Percentiles rank a stretch among this genome's conserved stretches.
phyloP scores from a whole-genome alignment of 1,139 yeast species.

The Debaryomycetaceae sp. region DNA sequence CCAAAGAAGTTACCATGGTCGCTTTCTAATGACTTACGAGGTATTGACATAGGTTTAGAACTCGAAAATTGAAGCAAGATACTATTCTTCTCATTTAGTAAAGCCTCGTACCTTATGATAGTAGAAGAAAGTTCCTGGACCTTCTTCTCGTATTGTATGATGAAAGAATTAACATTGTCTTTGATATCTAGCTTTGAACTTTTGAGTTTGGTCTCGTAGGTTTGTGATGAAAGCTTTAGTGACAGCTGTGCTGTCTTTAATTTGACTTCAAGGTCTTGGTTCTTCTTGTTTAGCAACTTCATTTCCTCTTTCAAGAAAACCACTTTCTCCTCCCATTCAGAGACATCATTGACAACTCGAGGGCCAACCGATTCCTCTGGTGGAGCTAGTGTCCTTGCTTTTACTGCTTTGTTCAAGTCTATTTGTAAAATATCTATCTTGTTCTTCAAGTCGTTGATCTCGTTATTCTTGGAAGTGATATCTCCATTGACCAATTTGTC shows the following conservation, averaged over 20 bases:
- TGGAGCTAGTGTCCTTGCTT: background rate
- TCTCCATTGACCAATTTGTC: background rate
- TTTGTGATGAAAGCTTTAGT: slow-evolving; percentile 15
- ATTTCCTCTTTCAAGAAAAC: slow-evolving; percentile 19
- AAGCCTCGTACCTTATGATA: slow-evolving; percentile 30
- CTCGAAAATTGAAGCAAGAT: slow-evolving; percentile 34
- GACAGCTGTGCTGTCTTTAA: slow-evolving; percentile 12
- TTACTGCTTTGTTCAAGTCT: background rate
- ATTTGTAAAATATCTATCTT: slow-evolving; percentile 10
- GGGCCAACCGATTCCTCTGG: background rate
- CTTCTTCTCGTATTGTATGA: slow-evolving; percentile 25
- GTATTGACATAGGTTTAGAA: slow-evolving; percentile 44
- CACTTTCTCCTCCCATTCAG: slow-evolving; percentile 17
- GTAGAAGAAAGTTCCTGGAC: slow-evolving; percentile 30
- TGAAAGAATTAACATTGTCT: slow-evolving; percentile 18
- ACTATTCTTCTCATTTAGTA: slow-evolving; percentile 37
- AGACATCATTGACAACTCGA: slow-evolving; percentile 1
- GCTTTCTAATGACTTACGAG: slow-evolving; percentile 9
- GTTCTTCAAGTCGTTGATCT: slow-evolving; percentile 17
- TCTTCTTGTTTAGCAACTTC: slow-evolving; percentile 15
- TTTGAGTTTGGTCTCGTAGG: slow-evolving; percentile 21
- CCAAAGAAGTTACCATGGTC: background rate
- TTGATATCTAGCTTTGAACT: slow-evolving; percentile 25
- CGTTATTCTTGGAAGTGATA: slow-evolving; percentile 12
- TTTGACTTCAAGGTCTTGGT: slow-evolving; percentile 14